These are phyloP conservation scores for Alternaria postmessia DNA, from an alignment of 2,329 filamentous ascomycete genomes.

Conservation along the genomic window DNA sequence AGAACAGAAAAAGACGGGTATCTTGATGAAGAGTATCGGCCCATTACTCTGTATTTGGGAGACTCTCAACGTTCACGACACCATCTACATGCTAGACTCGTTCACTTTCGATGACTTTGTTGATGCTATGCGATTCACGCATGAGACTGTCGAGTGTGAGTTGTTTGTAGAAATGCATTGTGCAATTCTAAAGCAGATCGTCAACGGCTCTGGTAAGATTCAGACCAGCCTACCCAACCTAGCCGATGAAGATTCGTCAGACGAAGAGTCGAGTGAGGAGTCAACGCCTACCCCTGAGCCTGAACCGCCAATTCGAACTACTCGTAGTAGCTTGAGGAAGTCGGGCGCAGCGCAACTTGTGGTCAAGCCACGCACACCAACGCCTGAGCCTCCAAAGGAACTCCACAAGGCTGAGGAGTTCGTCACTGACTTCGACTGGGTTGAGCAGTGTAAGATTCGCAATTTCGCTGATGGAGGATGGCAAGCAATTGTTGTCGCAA, in stretches of 20 bases:
- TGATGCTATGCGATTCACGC: conserved; percentile 82
- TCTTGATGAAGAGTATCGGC: conserved; percentile 86
- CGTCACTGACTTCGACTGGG: conserved; percentile 79
- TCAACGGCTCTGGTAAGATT: conserved; percentile 80
- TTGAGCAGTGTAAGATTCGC: conserved; percentile 80
- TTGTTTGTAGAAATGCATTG: conserved; percentile 92
- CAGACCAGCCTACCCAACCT: conserved; percentile 80
- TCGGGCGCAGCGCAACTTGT: conserved; percentile 70
- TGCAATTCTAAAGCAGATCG: conserved; percentile 84
- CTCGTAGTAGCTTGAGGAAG: conserved; percentile 85
- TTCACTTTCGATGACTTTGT: conserved; percentile 98
- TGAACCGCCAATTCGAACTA: conserved; percentile 80
- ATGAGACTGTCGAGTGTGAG: conserved; percentile 77
- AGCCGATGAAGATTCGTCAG: conserved; percentile 51
- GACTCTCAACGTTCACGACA: conserved; percentile 96
- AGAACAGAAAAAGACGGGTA: conserved; percentile 57
- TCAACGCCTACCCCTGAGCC: conserved; percentile 65
- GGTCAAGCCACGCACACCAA: conserved; percentile 49
- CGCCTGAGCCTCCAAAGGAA: conserved; percentile 46
- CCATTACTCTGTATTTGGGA: conserved; percentile 92
- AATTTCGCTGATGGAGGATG: conserved; percentile 90
- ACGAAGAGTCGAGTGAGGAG: conserved; percentile 62
- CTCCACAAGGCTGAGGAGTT: conserved; percentile 78
- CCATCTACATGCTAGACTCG: conserved; percentile 91
- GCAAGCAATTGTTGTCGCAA: conserved; percentile 86